These are phyloP conservation scores for Jamesozyma spencerorum DNA, from an alignment of 805 yeast genomes.

Conservation along the genomic window DNA sequence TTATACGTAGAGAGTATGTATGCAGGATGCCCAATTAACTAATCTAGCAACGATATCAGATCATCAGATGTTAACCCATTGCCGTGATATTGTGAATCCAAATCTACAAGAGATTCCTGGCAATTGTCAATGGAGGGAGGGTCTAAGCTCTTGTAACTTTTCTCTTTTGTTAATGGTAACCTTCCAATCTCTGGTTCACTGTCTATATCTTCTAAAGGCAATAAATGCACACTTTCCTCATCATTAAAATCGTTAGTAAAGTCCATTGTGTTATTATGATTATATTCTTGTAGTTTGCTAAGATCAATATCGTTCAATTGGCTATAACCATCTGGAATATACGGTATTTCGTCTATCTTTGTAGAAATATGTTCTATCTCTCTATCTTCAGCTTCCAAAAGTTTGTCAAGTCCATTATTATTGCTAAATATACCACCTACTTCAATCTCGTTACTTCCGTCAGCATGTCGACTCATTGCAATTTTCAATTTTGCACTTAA, in stretches of 20 bases:
- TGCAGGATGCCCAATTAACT: no score
- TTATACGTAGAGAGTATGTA: no score
- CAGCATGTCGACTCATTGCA: slow-evolving; percentile 24
- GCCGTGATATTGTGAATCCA: slow-evolving; percentile 18
- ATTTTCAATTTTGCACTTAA: slow-evolving; percentile 23
- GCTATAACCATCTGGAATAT: slow-evolving; percentile 39
- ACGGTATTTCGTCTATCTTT: slow-evolving; percentile 31
- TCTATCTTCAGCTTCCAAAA: slow-evolving; percentile 4
- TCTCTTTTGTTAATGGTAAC: no score
- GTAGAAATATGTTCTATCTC: slow-evolving; percentile 36
- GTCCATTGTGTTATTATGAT: not conserved
- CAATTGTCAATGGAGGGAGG: not conserved
- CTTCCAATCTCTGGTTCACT: not conserved
- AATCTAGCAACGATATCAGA: no score
- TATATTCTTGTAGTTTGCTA: slow-evolving; percentile 15
- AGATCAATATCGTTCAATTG: slow-evolving; percentile 31
- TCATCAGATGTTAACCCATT: slow-evolving; percentile 14
- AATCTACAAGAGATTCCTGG: not conserved
- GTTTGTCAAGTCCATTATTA: not conserved
- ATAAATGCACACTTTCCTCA: slow-evolving; percentile 1
- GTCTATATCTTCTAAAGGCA: not conserved
- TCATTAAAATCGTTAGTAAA: not conserved
- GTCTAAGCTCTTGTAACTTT: not conserved
- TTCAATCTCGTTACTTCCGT: slow-evolving; percentile 9
- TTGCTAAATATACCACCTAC: slow-evolving; percentile 4